A percentile compares a stretch with the other conserved stretches of the same genome.
Evolutionary conservation across 208 protist species (phyloP).

Genomic region (Acanthamoeba sp.): DNA sequence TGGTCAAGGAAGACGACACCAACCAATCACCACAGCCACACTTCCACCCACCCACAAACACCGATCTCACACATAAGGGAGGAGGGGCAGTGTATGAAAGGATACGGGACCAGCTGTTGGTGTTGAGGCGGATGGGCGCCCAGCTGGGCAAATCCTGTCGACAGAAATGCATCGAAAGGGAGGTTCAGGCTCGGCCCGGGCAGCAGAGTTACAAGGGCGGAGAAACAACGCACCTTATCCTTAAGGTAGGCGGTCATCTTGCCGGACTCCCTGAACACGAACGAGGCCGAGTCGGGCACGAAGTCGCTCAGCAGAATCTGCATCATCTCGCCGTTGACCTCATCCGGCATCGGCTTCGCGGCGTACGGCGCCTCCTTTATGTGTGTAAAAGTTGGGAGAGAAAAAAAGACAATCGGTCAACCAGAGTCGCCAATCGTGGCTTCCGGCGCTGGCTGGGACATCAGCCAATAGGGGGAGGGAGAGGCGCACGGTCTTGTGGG

Average conservation of each 20-base stretch:
- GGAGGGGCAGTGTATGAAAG: background rate
- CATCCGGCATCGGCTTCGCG: slow-evolving; percentile 14
- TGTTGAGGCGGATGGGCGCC: slow-evolving; percentile 43
- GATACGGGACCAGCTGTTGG: background rate
- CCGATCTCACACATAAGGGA: background rate
- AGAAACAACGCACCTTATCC: background rate
- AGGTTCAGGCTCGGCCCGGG: too few species aligned
- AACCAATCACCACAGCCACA: too few species aligned
- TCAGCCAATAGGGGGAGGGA: background rate
- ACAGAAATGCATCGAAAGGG: too few species aligned
- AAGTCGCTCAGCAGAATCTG: slow-evolving; percentile 44
- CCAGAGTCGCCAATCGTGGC: too few species aligned
- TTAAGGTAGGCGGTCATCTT: background rate
- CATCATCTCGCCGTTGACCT: slow-evolving; percentile 38
- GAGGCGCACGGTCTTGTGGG: background rate
- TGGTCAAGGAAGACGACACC: background rate
- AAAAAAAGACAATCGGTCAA: too few species aligned
- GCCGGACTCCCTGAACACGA: slow-evolving; percentile 18
- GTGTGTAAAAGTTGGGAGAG: background rate
- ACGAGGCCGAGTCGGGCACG: background rate
- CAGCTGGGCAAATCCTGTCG: background rate
- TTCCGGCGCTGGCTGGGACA: background rate
- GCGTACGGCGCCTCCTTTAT: slow-evolving; percentile 35
- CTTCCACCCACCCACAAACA: background rate
- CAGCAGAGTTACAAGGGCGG: background rate